phyloP scores from a whole-genome alignment of 2,329 filamentous ascomycete genomes.

The Amylocarpus encephaloides region DNA sequence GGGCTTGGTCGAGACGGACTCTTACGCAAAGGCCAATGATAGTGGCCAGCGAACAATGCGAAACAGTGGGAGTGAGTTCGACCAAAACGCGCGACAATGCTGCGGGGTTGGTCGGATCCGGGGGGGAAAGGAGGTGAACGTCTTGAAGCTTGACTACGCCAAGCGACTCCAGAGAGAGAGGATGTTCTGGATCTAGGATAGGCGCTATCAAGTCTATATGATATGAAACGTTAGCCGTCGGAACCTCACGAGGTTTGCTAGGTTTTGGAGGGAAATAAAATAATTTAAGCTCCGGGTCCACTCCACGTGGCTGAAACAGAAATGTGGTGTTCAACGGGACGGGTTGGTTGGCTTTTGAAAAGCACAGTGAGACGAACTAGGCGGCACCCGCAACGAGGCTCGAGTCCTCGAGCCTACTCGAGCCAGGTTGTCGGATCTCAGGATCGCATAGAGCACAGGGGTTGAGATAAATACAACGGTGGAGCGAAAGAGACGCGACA shows the following conservation, averaged over 20 bases:
- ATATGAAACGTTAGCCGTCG: slow-evolving; percentile 32
- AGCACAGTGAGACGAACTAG: not conserved
- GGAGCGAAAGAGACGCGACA: no score
- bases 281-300: not conserved
- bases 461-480: no score
- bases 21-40: slow-evolving; percentile 92
- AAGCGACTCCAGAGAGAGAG: slow-evolving; percentile 84
- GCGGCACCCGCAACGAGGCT: no score
- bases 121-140: slow-evolving; percentile 70
- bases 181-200: slow-evolving; percentile 95
- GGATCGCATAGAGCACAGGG: no score
- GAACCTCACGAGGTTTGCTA: slow-evolving; percentile 3
- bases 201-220: slow-evolving; percentile 83
- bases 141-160: slow-evolving; percentile 95
- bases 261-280: not conserved
- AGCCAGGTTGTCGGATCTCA: not conserved
- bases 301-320: slow-evolving; percentile 4
- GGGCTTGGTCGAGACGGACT: slow-evolving; percentile 80
- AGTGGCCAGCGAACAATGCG: slow-evolving; percentile 92
- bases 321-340: not conserved
- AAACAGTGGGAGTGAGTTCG: slow-evolving; percentile 91
- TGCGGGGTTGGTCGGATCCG: slow-evolving; percentile 45
- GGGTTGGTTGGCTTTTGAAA: not conserved
- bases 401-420: no score
- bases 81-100: slow-evolving; percentile 70